Base-by-base conservation (phyloP, 331 rosid species). In the Prunus yedoensis region DNA sequence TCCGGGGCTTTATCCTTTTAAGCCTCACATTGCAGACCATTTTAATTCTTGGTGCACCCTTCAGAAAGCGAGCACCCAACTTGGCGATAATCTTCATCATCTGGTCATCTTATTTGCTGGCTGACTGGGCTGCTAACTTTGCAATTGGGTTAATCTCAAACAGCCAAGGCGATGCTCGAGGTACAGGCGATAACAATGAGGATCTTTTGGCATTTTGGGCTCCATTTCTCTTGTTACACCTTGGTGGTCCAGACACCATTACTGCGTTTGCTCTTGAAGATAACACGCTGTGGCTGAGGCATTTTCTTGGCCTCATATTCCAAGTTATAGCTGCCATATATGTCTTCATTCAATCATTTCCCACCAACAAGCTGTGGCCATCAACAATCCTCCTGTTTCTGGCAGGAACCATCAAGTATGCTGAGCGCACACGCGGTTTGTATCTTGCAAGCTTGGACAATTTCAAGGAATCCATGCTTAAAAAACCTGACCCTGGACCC, bases 241-340 rank as follows among this genome's bases (percentile, higher is more conserved):
- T 88, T 46, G 91, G 91, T 28, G 91, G 91, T 9, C 91, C 89
- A 18, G 88, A 88, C 76, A 85, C 91, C 71, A 88, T 88, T 2
- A 78, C 86, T 17, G 86, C 91, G 2, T 81, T 88, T 66, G 74
- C 91, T 69, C 83, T 85, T 0, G 87, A 85, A 35, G 91, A 88
- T 54, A 85, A 88, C 43, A 80, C 82, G 5, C 81, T 88, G 41
- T 88, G 88, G 91, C 74, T 83, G 1, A 77, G 91, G 58, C 89
- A 88, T 61, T 52, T 85, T 35, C 41, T 81, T 58, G 83, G 88
- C 8, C 76, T 88, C 16, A 1, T 74, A 3, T 75, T 74, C 27
- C 91, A 83, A 64, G 68, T 76, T 47, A 0, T 60, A 10, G 83
- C 84, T 1, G 67, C 86, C 0, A 43, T 28, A 10, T 84, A 87